These are phyloP conservation scores for Cryptococcus neoformans DNA, from an alignment of 1,284 basidiomycete species.

Conservation along the genomic window DNA sequence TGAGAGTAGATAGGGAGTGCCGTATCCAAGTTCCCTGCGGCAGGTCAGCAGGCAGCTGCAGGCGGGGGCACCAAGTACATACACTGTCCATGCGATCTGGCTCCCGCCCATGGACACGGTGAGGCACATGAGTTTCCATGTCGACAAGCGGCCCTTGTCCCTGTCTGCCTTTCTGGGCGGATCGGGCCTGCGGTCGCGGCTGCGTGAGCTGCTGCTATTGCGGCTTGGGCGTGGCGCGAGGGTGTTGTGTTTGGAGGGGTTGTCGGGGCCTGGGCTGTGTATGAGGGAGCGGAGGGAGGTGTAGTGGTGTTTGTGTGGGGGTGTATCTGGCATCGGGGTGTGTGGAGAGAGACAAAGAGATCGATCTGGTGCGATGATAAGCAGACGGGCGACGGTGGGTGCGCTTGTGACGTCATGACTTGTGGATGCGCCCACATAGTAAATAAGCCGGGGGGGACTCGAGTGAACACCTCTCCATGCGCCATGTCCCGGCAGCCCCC, in stretches of 20 bases:
- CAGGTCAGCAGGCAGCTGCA: slow-evolving; percentile 4
- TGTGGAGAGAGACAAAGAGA: background rate
- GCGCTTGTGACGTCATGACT: too few species aligned
- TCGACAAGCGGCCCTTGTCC: slow-evolving; percentile 31
- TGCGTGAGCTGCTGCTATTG: slow-evolving; percentile 11
- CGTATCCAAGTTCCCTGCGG: slow-evolving; percentile 62
- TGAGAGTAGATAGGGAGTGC: slow-evolving; percentile 85
- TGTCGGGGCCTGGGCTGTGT: slow-evolving; percentile 2
- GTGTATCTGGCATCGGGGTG: background rate
- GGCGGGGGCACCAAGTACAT: background rate
- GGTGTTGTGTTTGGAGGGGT: slow-evolving; percentile 4
- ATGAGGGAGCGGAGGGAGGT: slow-evolving; percentile 38
- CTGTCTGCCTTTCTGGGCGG: slow-evolving; percentile 11
- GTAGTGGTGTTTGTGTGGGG: slow-evolving; percentile 28
- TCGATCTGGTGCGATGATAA: background rate
- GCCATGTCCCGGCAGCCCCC: slow-evolving; percentile 12
- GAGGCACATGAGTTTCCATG: slow-evolving; percentile 51
- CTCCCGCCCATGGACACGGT: slow-evolving; percentile 65
- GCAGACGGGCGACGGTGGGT: too few species aligned
- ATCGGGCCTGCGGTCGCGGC: slow-evolving; percentile 3
- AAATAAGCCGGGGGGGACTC: too few species aligned
- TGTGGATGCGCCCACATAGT: too few species aligned
- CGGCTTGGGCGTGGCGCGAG: slow-evolving; percentile 10
- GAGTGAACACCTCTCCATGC: too few species aligned
- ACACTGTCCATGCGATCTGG: slow-evolving; percentile 56